A percentile compares a stretch with the other conserved stretches of the same genome.
These are phyloP conservation scores for Leishmania tropica DNA, from an alignment of 208 protist species.

Conservation along the genomic window DNA sequence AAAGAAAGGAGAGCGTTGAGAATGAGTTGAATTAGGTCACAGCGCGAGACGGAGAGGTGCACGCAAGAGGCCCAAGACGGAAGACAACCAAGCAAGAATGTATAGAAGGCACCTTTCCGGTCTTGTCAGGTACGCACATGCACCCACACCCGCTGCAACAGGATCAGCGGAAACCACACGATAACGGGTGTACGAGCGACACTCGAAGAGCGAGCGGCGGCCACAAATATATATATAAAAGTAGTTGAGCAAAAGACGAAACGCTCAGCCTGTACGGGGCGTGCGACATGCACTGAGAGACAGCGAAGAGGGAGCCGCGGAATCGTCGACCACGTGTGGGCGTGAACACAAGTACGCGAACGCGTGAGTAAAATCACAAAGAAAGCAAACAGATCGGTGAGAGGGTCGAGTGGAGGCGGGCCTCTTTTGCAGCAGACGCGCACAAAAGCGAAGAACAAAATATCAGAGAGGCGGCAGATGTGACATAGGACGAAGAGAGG, in stretches of 20 bases:
- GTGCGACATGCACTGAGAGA: neutral
- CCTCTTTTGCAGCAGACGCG: neutral
- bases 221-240: neutral
- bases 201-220: too few species aligned
- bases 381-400: neutral
- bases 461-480: neutral
- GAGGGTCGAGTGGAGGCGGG: neutral
- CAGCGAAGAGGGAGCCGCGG: neutral
- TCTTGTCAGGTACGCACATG: neutral
- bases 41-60: neutral
- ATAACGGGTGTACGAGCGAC: neutral
- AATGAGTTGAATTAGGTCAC: neutral
- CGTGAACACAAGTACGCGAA: neutral
- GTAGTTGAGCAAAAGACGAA: neutral
- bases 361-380: neutral
- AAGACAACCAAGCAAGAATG: neutral
- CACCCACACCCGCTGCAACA: too few species aligned
- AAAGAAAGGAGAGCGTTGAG: neutral
- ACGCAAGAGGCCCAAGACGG: neutral
- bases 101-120: neutral
- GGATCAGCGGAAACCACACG: neutral
- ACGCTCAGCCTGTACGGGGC: neutral
- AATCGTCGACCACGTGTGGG: neutral
- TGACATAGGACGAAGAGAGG: neutral
- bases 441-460: conserved; percentile 1